Evolutionary conservation across 2,329 filamentous ascomycete species (phyloP), one percentile per base, ranked within the genome.

Genomic region (Neurospora sp.): DNA sequence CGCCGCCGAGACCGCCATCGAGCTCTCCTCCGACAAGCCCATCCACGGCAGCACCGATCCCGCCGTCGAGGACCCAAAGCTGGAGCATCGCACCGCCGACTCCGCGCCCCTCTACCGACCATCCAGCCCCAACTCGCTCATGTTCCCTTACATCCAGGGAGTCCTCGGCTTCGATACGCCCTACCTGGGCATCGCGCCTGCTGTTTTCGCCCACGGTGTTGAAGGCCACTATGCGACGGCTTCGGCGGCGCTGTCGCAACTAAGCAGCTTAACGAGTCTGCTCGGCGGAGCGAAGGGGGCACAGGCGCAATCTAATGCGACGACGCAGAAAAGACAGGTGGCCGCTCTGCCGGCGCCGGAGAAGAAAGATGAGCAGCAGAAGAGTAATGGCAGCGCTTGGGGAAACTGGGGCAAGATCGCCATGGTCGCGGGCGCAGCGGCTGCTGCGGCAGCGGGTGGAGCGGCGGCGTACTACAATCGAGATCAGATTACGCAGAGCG

Each of bases 141-240:
- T 97, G 91, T 98, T 98, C 78, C 95, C 95, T 1, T 95, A 93
- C 79, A 89, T 98, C 73, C 91, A 95, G 80, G 95, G 92, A 74
- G 88, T 98, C 36, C 86, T 98, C 66, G 92, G 94, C 67, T 97
- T 97, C 78, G 95, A 98, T 81, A 99, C 96, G 0, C 96, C 96
- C 0, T 99, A 92, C 78, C 86, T 96, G 1, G 91, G 92, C 70
- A 93, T 94, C 73, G 88, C 90, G 28, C 92, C 92, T 0, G 91
- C 91, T 36, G 91, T 96, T 1, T 89, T 96, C n/a, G 92, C 92
- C 4, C 91, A 95, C 78, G 89, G 90, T 71, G 94, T 95, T 6
- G 93, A 98, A 82, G 90, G 88, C 57, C 93, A 97, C 76, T 95
- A 95, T 81, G 91, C 90, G 71, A 89, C 89, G 57, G 91, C 90